Evolutionary conservation across 2,329 filamentous ascomycete species (phyloP), one percentile per base, ranked within the genome.

Genomic region (Fusarium verrucosum): DNA sequence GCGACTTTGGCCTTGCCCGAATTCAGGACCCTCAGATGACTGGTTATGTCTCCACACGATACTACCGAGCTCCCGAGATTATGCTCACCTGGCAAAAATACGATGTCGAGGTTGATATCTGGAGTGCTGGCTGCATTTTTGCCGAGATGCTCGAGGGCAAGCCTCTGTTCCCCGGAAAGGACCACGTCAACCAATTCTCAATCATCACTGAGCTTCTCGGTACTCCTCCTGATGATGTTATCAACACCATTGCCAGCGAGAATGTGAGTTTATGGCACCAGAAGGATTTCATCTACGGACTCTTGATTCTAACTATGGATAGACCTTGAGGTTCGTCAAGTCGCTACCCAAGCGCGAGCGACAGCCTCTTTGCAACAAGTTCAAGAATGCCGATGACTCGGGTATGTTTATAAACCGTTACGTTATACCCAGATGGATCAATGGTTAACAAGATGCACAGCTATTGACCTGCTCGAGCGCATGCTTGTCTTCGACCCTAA

Each of bases 51-150:
- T 98, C 95, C 43, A 99, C 95, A 63, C 86, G 95, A 84, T 99
- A 99, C 85, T 99, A 99, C 85, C 89, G 95, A 74, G 95, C 95
- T 10, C 95, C 95, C 17, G 95, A 99, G 80, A 99, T 99, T 76
- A 99, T 99, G 95, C 92, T 99, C 76, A 98, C 95, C 67, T 99
- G 95, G 95, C 95, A 99, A 83, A 99, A 99, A 82, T 99, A 99
- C 80, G 95, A 99, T 72, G 89, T 98, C 43, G 95, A 98, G 81
- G 95, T 99, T 57, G 95, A 99, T 77, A 97, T 99, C 76, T 99
- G 95, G 95, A 98, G 95, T 77, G 94, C 94, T 17, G 95, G 95
- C 61, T 99, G 95, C 80, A 99, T 99, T 76, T 98, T 99, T 72
- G 95, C 95, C 37, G 95, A 99, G 81, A 99, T 99, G 95, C 86